Evolutionary conservation across 75 land plant genomes (phyloP).

Genomic region (Picea sitchensis): DNA sequence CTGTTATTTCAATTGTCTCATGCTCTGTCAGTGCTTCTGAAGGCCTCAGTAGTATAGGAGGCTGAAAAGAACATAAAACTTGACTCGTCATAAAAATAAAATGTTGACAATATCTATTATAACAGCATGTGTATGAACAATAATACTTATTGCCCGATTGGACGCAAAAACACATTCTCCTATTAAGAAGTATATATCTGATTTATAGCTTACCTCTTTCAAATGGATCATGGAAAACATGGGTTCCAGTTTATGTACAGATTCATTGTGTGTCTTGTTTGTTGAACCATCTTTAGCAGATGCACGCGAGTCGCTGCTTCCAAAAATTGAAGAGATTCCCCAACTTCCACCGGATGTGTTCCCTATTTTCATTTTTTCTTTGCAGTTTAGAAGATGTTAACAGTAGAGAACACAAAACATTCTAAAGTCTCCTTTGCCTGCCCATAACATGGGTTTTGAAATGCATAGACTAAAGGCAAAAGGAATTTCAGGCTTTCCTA

Average conservation of each 20-base stretch:
- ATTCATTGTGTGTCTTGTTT: slow-evolving; percentile 32
- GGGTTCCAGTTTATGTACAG: slow-evolving; percentile 40
- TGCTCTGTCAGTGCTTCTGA: slow-evolving; percentile 77
- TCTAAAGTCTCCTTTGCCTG: not conserved
- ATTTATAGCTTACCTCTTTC: slow-evolving; percentile 53
- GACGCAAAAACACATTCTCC: no score
- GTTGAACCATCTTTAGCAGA: slow-evolving; percentile 30
- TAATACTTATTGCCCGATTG: no score
- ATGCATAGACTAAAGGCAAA: not conserved
- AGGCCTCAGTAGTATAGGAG: slow-evolving; percentile 76
- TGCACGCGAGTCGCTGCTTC: slow-evolving; percentile 42
- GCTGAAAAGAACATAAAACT: slow-evolving; percentile 35
- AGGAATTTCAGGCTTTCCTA: not conserved
- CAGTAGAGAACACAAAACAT: not conserved
- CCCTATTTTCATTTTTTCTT: slow-evolving; percentile 30
- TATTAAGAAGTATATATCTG: no score
- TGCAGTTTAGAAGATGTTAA: not conserved
- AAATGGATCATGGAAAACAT: slow-evolving; percentile 58
- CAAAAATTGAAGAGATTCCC: slow-evolving; percentile 86
- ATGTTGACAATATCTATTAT: not conserved
- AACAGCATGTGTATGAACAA: no score
- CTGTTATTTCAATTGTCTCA: slow-evolving; percentile 70
- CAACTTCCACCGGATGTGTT: slow-evolving; percentile 47
- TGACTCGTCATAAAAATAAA: not conserved
- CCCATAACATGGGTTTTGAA: not conserved